These are phyloP conservation scores for Teratosphaeria nubilosa DNA, from an alignment of 2,329 filamentous ascomycete genomes.

Conservation along the genomic window DNA sequence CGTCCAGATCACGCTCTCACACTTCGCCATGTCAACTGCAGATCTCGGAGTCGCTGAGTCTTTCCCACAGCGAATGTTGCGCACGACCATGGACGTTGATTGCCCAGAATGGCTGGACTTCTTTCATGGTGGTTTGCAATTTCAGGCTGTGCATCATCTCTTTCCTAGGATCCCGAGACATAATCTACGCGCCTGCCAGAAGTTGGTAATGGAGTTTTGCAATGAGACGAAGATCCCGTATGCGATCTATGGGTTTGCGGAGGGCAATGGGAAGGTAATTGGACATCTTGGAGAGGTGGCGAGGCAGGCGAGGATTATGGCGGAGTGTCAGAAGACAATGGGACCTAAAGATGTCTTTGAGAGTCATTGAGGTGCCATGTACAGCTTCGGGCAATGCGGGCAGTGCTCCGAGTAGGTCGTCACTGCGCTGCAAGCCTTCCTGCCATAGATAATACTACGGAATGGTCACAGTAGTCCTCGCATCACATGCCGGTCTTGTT, in stretches of 20 bases:
- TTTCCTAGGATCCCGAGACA: conserved; percentile 60
- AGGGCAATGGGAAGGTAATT: conserved; percentile 52
- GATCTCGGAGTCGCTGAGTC: conserved; percentile 56
- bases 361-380: conserved; percentile 12
- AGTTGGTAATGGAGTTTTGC: conserved; percentile 53
- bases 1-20: conserved; percentile 61
- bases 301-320: conserved; percentile 50
- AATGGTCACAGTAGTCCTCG: not conserved
- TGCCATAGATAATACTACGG: not conserved
- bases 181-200: conserved; percentile 53
- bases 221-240: conserved; percentile 55
- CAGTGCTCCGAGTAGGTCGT: not conserved
- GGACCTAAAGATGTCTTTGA: conserved; percentile 21
- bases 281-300: conserved; percentile 48
- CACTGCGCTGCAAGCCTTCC: not conserved
- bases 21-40: conserved; percentile 61
- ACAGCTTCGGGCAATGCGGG: not conserved
- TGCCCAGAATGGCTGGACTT: conserved; percentile 64
- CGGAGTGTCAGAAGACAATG: conserved; percentile 42
- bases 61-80: conserved; percentile 58
- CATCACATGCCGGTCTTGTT: not conserved
- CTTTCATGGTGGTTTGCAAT: conserved; percentile 62
- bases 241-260: conserved; percentile 49
- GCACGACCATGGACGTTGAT: conserved; percentile 65
- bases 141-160: conserved; percentile 61